phyloP scores from a whole-genome alignment of 371 early-diverging fungal genomes.

The Enterocytospora artemiae region DNA sequence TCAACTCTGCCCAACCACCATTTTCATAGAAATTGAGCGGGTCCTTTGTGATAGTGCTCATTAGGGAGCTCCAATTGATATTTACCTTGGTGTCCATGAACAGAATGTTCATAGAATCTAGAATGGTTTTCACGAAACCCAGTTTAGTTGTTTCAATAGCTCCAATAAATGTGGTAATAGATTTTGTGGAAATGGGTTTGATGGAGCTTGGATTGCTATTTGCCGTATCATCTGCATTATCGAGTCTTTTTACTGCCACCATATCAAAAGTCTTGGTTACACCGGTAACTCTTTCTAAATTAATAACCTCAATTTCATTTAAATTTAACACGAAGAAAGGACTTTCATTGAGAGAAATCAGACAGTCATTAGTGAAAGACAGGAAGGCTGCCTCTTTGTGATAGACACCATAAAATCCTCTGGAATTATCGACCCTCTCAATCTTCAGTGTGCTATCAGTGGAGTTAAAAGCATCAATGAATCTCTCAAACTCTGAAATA shows the following conservation, averaged over 20 bases:
- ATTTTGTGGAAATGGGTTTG: conserved; percentile 78
- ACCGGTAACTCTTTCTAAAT: conserved; percentile 90
- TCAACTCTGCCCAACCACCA: conserved; percentile 75
- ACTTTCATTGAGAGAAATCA: conserved; percentile 86
- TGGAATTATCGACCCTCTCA: conserved; percentile 81
- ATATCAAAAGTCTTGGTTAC: conserved; percentile 95
- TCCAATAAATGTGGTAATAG: conserved; percentile 80
- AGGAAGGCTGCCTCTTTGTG: conserved; percentile 77
- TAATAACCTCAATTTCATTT: conserved; percentile 84
- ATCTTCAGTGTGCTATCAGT: conserved; percentile 61
- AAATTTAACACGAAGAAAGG: conserved; percentile 85
- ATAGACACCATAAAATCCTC: conserved; percentile 88
- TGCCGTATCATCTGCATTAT: too few relatives aligned
- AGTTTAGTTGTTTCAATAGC: conserved; percentile 82
- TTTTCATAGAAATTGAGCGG: conserved; percentile 83
- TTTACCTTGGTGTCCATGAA: conserved; percentile 90
- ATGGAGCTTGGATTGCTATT: too few relatives aligned
- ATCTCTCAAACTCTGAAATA: conserved; percentile 81
- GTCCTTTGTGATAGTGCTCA: conserved; percentile 90
- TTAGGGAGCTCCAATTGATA: conserved; percentile 88
- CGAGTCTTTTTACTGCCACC: conserved; percentile 90
- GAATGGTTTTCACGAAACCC: conserved; percentile 88
- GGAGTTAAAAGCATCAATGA: conserved; percentile 77
- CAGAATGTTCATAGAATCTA: conserved; percentile 84
- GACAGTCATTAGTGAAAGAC: conserved; percentile 86